These are phyloP conservation scores for Aegle marmelos DNA, from an alignment of 345 rosid genomes.

Conservation along the genomic window DNA sequence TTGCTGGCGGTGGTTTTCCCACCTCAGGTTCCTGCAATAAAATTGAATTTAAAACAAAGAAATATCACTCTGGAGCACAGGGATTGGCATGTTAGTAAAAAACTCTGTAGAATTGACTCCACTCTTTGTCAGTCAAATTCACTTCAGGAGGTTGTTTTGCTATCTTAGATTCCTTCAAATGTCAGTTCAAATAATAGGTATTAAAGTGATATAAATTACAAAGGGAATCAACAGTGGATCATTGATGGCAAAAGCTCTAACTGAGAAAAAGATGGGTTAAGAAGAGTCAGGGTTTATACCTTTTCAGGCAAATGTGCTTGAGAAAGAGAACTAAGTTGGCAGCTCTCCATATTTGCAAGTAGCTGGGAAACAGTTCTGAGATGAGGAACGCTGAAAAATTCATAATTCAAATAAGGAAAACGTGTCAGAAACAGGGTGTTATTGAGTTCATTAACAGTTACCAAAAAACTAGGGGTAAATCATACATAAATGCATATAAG, in stretches of 20 bases:
- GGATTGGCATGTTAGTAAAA: not conserved
- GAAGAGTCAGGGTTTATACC: conserved; percentile 15
- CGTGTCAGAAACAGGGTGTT: not conserved
- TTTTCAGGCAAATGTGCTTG: conserved; percentile 16
- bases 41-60: not conserved
- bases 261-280: not conserved
- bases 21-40: conserved; percentile 12
- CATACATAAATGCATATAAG: not conserved
- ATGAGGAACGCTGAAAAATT: conserved; percentile 55
- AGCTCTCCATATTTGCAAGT: conserved; percentile 59
- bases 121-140: conserved; percentile 1
- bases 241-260: not conserved
- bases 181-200: not conserved
- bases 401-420: conserved; percentile 8
- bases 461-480: not conserved
- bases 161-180: conserved; percentile 12
- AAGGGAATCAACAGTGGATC: not conserved
- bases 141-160: conserved; percentile 7
- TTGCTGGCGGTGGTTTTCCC: conserved; percentile 13
- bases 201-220: not conserved
- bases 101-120: not conserved
- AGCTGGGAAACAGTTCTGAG: conserved; percentile 53
- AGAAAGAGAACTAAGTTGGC: conserved; percentile 51
- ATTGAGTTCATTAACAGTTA: not conserved
- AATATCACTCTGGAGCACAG: not conserved